Evolutionary conservation across 2,329 filamentous ascomycete genomes (phyloP).

Genomic region (Aureobasidium sp.): DNA sequence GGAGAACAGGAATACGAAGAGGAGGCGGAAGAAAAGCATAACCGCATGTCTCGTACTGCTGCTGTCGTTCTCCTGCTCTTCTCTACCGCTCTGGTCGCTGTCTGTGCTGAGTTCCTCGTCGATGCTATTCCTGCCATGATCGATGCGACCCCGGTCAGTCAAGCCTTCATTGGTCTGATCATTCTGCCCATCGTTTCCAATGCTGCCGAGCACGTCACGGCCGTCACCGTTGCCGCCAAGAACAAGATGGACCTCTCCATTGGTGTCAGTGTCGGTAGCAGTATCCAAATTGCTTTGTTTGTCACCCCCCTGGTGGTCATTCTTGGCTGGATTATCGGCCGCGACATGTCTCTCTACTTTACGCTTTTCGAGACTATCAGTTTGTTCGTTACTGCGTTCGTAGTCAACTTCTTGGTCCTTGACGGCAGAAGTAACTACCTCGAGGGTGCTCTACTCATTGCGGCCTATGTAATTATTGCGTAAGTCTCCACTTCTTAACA

Average conservation of each 20-base stretch:
- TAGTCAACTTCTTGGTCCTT: slow-evolving; percentile 78
- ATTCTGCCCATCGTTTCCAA: slow-evolving; percentile 78
- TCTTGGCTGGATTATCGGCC: slow-evolving; percentile 69
- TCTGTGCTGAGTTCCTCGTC: slow-evolving; percentile 65
- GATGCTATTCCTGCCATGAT: slow-evolving; percentile 64
- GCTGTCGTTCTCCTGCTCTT: slow-evolving; percentile 48
- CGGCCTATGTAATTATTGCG: slow-evolving; percentile 73
- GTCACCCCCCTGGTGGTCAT: slow-evolving; percentile 69
- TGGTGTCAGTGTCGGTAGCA: slow-evolving; percentile 69
- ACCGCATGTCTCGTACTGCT: slow-evolving; percentile 48
- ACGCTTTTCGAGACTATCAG: slow-evolving; percentile 58
- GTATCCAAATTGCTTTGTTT: slow-evolving; percentile 74
- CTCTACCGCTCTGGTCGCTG: slow-evolving; percentile 51
- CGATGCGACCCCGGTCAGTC: slow-evolving; percentile 48
- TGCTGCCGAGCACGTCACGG: slow-evolving; percentile 73
- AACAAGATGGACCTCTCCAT: slow-evolving; percentile 82
- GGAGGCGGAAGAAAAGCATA: slow-evolving; percentile 27
- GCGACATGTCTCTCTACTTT: slow-evolving; percentile 59
- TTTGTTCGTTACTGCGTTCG: slow-evolving; percentile 72
- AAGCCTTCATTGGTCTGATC: slow-evolving; percentile 73
- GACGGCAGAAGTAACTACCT: slow-evolving; percentile 80
- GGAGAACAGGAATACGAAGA: slow-evolving; percentile 14
- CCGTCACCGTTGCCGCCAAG: slow-evolving; percentile 70
- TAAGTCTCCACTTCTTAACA: slow-evolving; percentile 21
- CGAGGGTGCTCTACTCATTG: slow-evolving; percentile 67